These are phyloP conservation scores for Orbilia blumenaviensis DNA, from an alignment of 2,329 filamentous ascomycete genomes.

Conservation along the genomic window DNA sequence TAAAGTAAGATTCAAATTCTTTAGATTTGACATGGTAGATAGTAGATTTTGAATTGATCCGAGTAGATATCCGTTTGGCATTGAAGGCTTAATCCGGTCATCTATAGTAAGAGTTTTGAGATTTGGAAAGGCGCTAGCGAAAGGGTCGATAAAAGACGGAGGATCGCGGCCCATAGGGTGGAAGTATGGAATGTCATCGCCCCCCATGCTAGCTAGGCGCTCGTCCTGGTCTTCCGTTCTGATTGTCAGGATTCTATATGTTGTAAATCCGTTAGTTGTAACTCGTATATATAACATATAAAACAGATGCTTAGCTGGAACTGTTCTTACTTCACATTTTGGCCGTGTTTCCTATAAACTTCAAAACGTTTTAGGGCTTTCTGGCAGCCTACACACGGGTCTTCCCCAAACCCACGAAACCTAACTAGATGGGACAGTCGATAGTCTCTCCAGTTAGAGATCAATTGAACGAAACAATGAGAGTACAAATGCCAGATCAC, in stretches of 20 bases:
- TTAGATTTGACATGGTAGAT: not conserved
- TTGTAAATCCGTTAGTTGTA: not conserved
- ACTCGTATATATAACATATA: too few species aligned
- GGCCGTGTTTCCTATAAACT: not conserved
- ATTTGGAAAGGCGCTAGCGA: constrained; percentile 12
- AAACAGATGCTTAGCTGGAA: too few species aligned
- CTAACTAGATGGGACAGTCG: not conserved
- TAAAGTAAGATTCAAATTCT: not conserved
- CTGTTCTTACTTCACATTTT: not conserved
- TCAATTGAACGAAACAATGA: not conserved
- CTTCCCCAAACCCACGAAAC: not conserved
- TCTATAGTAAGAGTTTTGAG: not conserved
- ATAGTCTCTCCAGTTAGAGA: too few species aligned
- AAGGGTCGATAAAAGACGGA: not conserved
- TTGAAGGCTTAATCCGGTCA: not conserved
- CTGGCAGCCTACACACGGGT: not conserved
- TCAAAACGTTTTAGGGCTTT: not conserved
- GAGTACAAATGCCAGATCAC: constrained; percentile 8
- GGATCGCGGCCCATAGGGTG: not conserved
- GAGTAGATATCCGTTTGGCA: not conserved
- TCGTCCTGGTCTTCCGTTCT: too few species aligned
- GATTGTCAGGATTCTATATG: not conserved
- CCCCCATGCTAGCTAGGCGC: not conserved
- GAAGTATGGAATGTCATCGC: not conserved
- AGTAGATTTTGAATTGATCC: not conserved